These are phyloP conservation scores for Collariella sp. DNA, from an alignment of 495 filamentous ascomycete species.

Conservation along the genomic window DNA sequence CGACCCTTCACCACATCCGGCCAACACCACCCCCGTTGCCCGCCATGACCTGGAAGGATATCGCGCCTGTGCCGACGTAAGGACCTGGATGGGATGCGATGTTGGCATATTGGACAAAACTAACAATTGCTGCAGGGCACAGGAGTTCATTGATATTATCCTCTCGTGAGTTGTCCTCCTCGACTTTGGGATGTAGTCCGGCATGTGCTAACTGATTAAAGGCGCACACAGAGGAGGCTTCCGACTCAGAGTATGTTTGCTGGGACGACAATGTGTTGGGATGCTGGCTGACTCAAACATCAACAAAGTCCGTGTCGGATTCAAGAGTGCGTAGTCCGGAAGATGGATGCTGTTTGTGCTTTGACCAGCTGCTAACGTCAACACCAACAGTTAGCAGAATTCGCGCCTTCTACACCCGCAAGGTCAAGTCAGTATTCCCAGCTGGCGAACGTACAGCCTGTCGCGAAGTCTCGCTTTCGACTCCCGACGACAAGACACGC, in stretches of 20 bases:
- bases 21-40: constrained; percentile 13
- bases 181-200: neutral
- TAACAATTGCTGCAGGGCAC: constrained; percentile 20
- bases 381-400: constrained; percentile 64
- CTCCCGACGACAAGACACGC: constrained; percentile 31
- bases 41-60: constrained; percentile 51
- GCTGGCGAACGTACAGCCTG: constrained; percentile 32
- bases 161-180: constrained; percentile 39
- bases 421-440: constrained; percentile 63
- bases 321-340: constrained; percentile 55
- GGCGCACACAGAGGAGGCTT: constrained; percentile 84
- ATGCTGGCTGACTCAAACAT: constrained; percentile 13
- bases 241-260: constrained; percentile 65
- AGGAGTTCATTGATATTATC: constrained; percentile 97
- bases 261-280: neutral
- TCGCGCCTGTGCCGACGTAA: constrained; percentile 82
- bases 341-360: neutral
- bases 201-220: constrained; percentile 26
- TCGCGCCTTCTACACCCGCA: constrained; percentile 89
- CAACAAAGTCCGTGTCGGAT: constrained; percentile 65
- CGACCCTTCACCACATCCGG: constrained; percentile 1
- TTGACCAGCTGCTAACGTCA: constrained; percentile 4
- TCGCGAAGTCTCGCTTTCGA: constrained; percentile 58
- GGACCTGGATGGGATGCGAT: constrained; percentile 15
- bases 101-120: neutral